Evolutionary conservation across 257 asterid genomes (phyloP).

Genomic region (Petrea volubilis): DNA sequence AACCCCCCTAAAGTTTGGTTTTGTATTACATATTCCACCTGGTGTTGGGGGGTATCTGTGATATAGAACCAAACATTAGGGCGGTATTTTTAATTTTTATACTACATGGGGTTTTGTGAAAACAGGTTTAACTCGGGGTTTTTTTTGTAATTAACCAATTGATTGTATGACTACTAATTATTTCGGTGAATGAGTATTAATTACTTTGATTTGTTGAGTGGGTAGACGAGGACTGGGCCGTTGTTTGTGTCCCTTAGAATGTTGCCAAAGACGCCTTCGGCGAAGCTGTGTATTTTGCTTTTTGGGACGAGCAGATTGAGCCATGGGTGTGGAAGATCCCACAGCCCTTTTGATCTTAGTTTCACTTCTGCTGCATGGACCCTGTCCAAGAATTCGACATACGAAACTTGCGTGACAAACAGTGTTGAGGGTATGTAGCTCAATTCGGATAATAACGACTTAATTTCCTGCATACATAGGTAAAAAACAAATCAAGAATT

Average conservation of each 20-base stretch:
- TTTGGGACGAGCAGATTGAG: constrained; percentile 79
- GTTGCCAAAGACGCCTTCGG: constrained; percentile 69
- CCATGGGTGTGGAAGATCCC: constrained; percentile 98
- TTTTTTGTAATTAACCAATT: too few relatives aligned
- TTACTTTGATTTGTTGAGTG: constrained; percentile 83
- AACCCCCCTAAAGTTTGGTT: too few relatives aligned
- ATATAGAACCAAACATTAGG: too few relatives aligned
- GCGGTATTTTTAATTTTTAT: too few relatives aligned
- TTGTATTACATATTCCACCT: too few relatives aligned
- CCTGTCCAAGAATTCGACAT: constrained; percentile 83
- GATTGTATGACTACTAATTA: too few relatives aligned
- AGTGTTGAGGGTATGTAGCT: constrained; percentile 80
- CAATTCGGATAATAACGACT: constrained; percentile 57
- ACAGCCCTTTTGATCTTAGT: constrained; percentile 68
- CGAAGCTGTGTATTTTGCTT: constrained; percentile 65
- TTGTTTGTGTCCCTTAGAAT: constrained; percentile 64
- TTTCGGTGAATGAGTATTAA: not conserved
- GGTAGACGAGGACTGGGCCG: constrained; percentile 90
- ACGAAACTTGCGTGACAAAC: constrained; percentile 65
- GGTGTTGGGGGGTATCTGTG: too few relatives aligned
- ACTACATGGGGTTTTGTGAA: too few relatives aligned
- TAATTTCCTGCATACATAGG: constrained; percentile 60
- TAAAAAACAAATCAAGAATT: not conserved
- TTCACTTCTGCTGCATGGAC: constrained; percentile 74
- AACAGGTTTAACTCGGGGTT: too few relatives aligned